Percentiles rank a stretch among this genome's conserved stretches.
Conservation (phyloP, 371 early-diverging fungal genomes). For the Ordospora pajunii region DNA sequence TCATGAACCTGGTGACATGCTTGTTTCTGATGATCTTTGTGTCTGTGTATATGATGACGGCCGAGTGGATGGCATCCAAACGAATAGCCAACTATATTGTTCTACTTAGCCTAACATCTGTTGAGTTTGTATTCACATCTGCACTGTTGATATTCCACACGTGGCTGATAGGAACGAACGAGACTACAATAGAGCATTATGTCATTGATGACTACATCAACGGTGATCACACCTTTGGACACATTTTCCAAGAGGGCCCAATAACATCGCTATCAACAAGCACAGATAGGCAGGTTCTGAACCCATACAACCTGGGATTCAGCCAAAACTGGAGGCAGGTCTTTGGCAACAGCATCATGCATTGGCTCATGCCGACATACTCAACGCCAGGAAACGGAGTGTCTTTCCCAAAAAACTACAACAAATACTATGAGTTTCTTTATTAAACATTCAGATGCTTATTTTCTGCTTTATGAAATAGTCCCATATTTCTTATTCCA, state of each 20-base stretch:
- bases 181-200: constrained; percentile 78
- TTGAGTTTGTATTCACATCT: constrained; percentile 66
- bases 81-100: constrained; percentile 48
- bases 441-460: not conserved
- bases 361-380: constrained; percentile 63
- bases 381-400: constrained; percentile 59
- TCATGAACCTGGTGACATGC: constrained; percentile 36
- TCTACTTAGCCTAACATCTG: constrained; percentile 63
- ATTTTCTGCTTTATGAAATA: not conserved
- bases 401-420: constrained; percentile 44
- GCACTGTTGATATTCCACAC: constrained; percentile 73
- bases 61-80: constrained; percentile 50
- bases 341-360: constrained; percentile 64
- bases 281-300: constrained; percentile 64
- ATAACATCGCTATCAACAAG: constrained; percentile 65
- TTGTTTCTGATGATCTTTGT: constrained; percentile 35
- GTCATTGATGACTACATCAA: constrained; percentile 44
- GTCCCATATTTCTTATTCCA: too few species aligned
- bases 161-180: constrained; percentile 70
- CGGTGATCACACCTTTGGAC: constrained; percentile 33
- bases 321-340: constrained; percentile 68
- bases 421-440: not conserved
- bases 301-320: constrained; percentile 81
- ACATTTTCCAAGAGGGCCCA: constrained; percentile 68
- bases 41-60: constrained; percentile 18